phyloP scores from a whole-genome alignment of 179 eudicot species.

The Nepenthes alata region DNA sequence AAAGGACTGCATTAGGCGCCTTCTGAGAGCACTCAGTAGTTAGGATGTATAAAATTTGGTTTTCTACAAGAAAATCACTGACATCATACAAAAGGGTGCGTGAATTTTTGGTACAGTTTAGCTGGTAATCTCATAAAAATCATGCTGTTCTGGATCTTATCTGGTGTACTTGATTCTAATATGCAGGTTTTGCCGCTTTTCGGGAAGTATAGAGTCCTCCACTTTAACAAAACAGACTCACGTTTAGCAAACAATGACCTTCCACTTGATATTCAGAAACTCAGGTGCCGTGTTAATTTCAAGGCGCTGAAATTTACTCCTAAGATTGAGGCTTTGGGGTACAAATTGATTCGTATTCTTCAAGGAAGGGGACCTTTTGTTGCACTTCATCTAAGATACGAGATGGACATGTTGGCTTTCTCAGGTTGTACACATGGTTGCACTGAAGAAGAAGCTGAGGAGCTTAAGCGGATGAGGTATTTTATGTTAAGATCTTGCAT shows the following conservation, averaged over 20 bases:
- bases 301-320: conserved; percentile 83
- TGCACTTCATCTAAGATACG: conserved; percentile 89
- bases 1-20: too few species aligned
- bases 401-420: conserved; percentile 99
- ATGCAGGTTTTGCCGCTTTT: conserved; percentile 85
- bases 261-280: conserved; percentile 71
- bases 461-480: conserved; percentile 83
- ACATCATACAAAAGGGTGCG: too few species aligned
- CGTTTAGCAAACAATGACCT: conserved; percentile 91
- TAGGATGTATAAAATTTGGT: too few species aligned
- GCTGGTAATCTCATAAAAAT: too few species aligned
- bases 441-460: conserved; percentile 70
- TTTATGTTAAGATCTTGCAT: background rate
- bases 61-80: too few species aligned
- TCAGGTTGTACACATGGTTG: conserved; percentile 98
- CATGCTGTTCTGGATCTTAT: too few species aligned
- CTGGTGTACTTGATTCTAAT: background rate
- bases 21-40: too few species aligned
- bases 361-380: conserved; percentile 66
- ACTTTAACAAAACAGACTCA: conserved; percentile 86
- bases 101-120: too few species aligned
- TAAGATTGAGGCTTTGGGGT: conserved; percentile 70
- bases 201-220: conserved; percentile 59
- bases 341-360: conserved; percentile 59
- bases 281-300: conserved; percentile 93